Evolutionary conservation across 805 yeast genomes (phyloP), one percentile per base, ranked within the genome.

Genomic region (Nakazawaea holstii): DNA sequence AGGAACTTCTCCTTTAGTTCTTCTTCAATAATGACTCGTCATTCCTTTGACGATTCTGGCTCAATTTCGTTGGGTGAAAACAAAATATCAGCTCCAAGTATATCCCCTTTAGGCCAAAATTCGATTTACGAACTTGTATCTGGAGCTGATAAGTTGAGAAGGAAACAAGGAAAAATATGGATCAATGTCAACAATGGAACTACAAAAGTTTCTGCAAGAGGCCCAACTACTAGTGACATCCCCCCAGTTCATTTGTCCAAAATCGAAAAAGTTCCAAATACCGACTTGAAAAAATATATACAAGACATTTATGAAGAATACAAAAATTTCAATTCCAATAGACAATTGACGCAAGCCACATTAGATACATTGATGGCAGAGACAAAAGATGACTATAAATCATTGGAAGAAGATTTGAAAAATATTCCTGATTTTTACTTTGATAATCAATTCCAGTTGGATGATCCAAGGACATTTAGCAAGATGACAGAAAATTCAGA

Each of bases 401-500:
- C 32, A 49, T 14, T 43, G 4, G 45, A 41, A 15, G 52, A 61
- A 30, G 57, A 64, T 8, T 50, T 80, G 41, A 54, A 65, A 7
- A 60, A 71, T 50, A 77, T 94, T 6, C 98, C 99, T 0, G 63
- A 68, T 2, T 78, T 88, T 1, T 94, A 77, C 56, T 81, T 84
- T 52, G 77, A 76, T 26, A 69, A 76, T 7, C 76, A 80, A 36
- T 94, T 94, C 65, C 73, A 87, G 53, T 70, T 94, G 35, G 97
- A 94, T 56, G 89, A 94, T 60, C 97, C 97, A 6, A 73, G 96
- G 48, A 74, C 83, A 1, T 92, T 92, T 62, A 80, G 82, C 47
- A 70, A 77, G 49, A 96, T 91, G 2, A 73, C 86, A 11, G 89
- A 82, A 39, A 77, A 76, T 36, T 67, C 79, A 2, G 75, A 76